Percentiles rank a stretch among this genome's conserved stretches.
Conservation (phyloP, 2,329 filamentous ascomycete species). For the Ploettnerulaceae sp. region DNA sequence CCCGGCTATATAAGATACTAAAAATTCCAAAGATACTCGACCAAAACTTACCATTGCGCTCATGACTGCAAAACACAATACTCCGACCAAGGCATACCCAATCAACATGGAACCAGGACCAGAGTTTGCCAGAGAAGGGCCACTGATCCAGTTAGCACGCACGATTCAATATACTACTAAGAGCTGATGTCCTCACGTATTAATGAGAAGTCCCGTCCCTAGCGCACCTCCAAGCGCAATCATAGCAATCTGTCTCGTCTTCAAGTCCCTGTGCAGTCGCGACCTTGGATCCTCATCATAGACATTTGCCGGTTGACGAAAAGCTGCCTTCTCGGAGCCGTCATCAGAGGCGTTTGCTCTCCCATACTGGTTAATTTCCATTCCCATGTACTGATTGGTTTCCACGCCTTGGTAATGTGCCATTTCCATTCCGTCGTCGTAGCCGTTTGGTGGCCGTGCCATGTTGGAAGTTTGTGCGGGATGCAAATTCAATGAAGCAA, state of each 20-base stretch:
- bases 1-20: not conserved
- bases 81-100: constrained; percentile 63
- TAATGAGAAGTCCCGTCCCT: constrained; percentile 60
- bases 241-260: constrained; percentile 53
- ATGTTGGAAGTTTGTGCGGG: not conserved
- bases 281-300: constrained; percentile 27
- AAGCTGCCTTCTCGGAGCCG: constrained; percentile 16
- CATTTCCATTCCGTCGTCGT: constrained; percentile 15
- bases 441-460: constrained; percentile 7
- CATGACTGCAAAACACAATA: constrained; percentile 78
- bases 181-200: constrained; percentile 38
- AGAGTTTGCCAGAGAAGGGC: constrained; percentile 39
- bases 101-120: constrained; percentile 65
- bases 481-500: not conserved
- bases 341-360: constrained; percentile 13
- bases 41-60: constrained; percentile 52
- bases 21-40: not conserved
- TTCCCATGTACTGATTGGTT: constrained; percentile 12
- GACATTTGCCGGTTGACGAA: constrained; percentile 10
- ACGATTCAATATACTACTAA: constrained; percentile 7
- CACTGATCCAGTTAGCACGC: constrained; percentile 26
- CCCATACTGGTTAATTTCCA: constrained; percentile 15
- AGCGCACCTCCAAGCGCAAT: constrained; percentile 67
- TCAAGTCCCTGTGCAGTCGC: constrained; percentile 46
- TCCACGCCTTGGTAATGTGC: constrained; percentile 17